Percentiles rank a stretch among this genome's conserved stretches.
phyloP scores from a whole-genome alignment of 2,329 filamentous ascomycete genomes.

The Fusarium mangiferae region DNA sequence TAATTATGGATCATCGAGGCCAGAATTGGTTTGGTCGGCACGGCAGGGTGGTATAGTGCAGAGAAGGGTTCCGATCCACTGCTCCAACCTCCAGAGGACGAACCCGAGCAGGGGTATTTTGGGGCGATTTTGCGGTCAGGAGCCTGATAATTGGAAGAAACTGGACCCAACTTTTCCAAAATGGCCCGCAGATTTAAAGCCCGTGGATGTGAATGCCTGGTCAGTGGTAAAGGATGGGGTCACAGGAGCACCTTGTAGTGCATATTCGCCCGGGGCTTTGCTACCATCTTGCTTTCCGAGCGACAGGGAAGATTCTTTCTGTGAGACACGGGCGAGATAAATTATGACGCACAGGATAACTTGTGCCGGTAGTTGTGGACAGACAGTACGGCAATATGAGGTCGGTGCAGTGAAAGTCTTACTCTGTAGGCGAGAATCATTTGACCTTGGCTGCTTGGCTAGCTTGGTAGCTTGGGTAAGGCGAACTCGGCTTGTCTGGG shows the following conservation, averaged over 20 bases:
- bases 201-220: neutral
- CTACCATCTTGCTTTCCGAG: neutral
- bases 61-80: constrained; percentile 26
- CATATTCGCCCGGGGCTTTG: neutral
- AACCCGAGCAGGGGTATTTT: constrained; percentile 16
- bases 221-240: constrained; percentile 3
- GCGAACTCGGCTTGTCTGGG: constrained; percentile 1
- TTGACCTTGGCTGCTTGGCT: neutral
- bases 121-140: constrained; percentile 15
- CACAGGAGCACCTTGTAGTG: constrained; percentile 17
- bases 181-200: neutral
- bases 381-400: neutral
- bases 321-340: constrained; percentile 20
- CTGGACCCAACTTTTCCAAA: neutral
- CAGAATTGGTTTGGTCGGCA: constrained; percentile 23
- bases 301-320: neutral
- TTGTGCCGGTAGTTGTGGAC: neutral
- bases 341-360: constrained; percentile 10
- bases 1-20: constrained; percentile 15
- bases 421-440: neutral
- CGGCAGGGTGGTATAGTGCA: constrained; percentile 3
- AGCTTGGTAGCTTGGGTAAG: neutral
- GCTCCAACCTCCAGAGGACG: neutral
- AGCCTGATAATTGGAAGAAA: constrained; percentile 14
- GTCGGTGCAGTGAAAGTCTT: neutral